These are phyloP conservation scores for Cyanodermella asteris DNA, from an alignment of 2,329 filamentous ascomycete species.

Conservation along the genomic window DNA sequence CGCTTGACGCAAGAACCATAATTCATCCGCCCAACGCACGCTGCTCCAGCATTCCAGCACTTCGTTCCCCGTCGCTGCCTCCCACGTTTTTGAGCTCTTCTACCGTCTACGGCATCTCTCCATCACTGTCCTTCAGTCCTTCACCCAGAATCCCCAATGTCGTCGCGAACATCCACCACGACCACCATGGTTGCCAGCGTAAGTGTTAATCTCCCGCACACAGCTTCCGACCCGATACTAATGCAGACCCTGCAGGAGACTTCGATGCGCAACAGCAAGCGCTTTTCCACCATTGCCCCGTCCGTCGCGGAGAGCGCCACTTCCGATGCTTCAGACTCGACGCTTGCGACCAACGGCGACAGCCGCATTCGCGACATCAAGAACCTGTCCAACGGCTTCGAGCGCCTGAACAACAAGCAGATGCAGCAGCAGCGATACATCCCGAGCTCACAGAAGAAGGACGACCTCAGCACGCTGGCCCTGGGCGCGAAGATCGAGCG, in stretches of 20 bases:
- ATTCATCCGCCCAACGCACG: no score
- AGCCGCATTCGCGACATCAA: conserved; percentile 42
- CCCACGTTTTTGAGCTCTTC: no score
- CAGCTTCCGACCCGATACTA: no score
- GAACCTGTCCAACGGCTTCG: conserved; percentile 57
- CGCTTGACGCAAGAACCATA: no score
- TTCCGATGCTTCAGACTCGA: conserved; percentile 13
- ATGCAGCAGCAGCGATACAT: conserved; percentile 63
- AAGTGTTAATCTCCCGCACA: no score
- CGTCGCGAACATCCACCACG: no score
- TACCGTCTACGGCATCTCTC: no score
- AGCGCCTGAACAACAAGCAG: conserved; percentile 77
- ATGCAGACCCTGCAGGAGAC: conserved; percentile 12
- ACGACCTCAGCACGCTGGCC: conserved; percentile 65
- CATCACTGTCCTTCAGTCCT: background rate
- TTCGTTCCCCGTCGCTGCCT: no score
- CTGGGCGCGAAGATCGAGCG: conserved; percentile 79
- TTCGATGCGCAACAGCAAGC: conserved; percentile 28
- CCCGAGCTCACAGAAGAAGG: conserved; percentile 57
- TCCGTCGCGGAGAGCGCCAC: conserved; percentile 24
- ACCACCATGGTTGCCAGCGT: no score
- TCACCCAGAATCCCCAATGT: no score
- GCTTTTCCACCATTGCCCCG: conserved; percentile 31
- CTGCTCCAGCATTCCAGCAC: no score
- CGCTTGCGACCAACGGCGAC: conserved; percentile 19